Base-by-base conservation (phyloP, 345 rosid genomes). In the Aquilaria sinensis region DNA sequence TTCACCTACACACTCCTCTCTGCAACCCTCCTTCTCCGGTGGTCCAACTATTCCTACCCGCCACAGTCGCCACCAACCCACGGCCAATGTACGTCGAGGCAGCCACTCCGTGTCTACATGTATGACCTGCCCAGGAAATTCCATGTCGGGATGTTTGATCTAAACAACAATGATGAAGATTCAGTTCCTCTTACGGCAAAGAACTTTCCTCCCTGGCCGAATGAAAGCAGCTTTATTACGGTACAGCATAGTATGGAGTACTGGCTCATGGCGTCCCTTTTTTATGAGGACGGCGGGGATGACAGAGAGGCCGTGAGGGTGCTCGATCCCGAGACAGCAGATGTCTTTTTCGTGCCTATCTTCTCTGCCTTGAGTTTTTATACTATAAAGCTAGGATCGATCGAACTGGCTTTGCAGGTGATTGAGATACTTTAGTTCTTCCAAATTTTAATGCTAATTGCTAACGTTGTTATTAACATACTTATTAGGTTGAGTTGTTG, bases 241-340 rank as follows among this genome's bases (percentile, higher is more conserved):
- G 63, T 67, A 76, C 97, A 94, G 73, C 98, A 94, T 59, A 90
- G 97, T 54, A 89, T 86, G 57, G 99, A 94, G 85, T 94, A 94
- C 60, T 94, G 99, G 99, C 64, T 94, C 59, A 83, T 90, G 97
- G 96, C 84, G 14, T 94, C 97, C 58, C 90, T 94, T 51, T 72
- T 94, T 67, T 60, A 77, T 45, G 79, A 62, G 1, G 89, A 76
- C 1, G 63, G 31, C 0, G 73, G 51, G 1, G 82, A 67, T 9
- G 80, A 63, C 41, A 77, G 72, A 49, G 97, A 88, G 73, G 94
- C 83, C 15, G 77, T 87, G 65, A 84, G 98, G 91, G 97, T 90
- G 73, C 78, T 74, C 76, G 97, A 90, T 86, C 97, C 97, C 51
- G 96, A 90, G 41, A 56, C n/a, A 46, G 99, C 99, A 6, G 91